phyloP scores from a whole-genome alignment of 805 yeast species.

The Candida nemodendra region DNA sequence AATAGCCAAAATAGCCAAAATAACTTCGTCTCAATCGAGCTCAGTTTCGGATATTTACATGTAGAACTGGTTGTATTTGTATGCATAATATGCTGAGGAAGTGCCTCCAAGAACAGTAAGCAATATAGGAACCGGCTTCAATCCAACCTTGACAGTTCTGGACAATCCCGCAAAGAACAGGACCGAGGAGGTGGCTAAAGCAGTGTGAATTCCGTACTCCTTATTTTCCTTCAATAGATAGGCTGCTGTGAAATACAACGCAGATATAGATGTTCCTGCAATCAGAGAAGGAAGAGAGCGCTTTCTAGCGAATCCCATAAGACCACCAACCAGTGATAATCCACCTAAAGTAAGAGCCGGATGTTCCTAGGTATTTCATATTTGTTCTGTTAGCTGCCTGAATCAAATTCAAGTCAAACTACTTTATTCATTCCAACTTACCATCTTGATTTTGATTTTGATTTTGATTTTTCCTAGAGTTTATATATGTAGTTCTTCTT shows the following conservation, averaged over 20 bases:
- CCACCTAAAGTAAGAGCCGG: conserved; percentile 30
- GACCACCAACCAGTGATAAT: conserved; percentile 32
- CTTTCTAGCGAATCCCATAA: conserved; percentile 44
- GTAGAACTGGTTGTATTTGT: conserved; percentile 75
- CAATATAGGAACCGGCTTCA: conserved; percentile 70
- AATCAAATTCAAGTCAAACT: too few relatives aligned
- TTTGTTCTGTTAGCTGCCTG: too few relatives aligned
- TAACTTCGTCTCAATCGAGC: too few relatives aligned
- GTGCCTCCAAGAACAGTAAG: conserved; percentile 62
- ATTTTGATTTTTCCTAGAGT: too few relatives aligned
- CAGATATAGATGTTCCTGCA: conserved; percentile 67
- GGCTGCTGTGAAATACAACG: conserved; percentile 66
- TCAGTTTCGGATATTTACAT: background rate
- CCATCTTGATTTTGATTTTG: too few relatives aligned
- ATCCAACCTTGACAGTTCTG: conserved; percentile 52
- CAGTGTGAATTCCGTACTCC: conserved; percentile 79
- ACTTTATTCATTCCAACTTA: too few relatives aligned
- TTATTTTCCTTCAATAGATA: conserved; percentile 70
- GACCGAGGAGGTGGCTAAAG: conserved; percentile 66
- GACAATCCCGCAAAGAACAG: conserved; percentile 71
- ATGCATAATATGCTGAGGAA: conserved; percentile 66
- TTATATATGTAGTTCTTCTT: too few relatives aligned
- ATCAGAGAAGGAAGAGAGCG: conserved; percentile 76
- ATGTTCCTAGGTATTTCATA: too few relatives aligned
- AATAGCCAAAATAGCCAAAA: too few relatives aligned